Conservation (phyloP, 2,329 filamentous ascomycete species). For the Dactylonectria estremocensis region DNA sequence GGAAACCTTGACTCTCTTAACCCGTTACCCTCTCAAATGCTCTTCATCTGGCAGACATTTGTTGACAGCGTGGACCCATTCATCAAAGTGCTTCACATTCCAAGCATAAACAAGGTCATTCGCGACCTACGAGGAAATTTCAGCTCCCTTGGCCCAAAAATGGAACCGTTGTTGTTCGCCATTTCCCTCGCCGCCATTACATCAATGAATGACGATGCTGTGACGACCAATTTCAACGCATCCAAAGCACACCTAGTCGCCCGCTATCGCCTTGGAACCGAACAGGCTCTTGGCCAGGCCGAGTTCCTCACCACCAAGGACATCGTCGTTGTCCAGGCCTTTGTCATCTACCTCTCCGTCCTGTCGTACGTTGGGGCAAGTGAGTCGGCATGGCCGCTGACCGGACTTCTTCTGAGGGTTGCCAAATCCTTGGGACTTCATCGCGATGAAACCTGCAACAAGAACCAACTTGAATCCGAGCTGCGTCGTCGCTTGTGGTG, state of each 20-base stretch:
- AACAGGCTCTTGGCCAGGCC: constrained; percentile 44
- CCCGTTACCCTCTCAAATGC: constrained; percentile 48
- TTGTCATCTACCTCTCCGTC: constrained; percentile 47
- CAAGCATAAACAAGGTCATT: constrained; percentile 39
- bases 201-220: constrained; percentile 44
- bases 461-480: constrained; percentile 35
- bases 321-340: constrained; percentile 44
- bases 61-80: constrained; percentile 51
- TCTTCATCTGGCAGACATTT: constrained; percentile 51
- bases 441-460: background rate
- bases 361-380: constrained; percentile 39
- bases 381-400: constrained; percentile 46
- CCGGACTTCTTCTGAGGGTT: constrained; percentile 44
- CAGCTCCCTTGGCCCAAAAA: constrained; percentile 29
- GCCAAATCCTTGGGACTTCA: constrained; percentile 43
- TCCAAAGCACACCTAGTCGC: constrained; percentile 38
- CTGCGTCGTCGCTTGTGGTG: constrained; percentile 46
- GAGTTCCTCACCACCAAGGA: constrained; percentile 43
- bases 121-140: constrained; percentile 39
- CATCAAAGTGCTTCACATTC: constrained; percentile 49
- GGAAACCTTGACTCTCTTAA: constrained; percentile 37
- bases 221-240: constrained; percentile 33
- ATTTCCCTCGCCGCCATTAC: constrained; percentile 47
- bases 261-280: constrained; percentile 41
- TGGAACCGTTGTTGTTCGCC: constrained; percentile 47